phyloP scores from a whole-genome alignment of 2,329 filamentous ascomycete species.

The Pseudocercospora macadamiae region DNA sequence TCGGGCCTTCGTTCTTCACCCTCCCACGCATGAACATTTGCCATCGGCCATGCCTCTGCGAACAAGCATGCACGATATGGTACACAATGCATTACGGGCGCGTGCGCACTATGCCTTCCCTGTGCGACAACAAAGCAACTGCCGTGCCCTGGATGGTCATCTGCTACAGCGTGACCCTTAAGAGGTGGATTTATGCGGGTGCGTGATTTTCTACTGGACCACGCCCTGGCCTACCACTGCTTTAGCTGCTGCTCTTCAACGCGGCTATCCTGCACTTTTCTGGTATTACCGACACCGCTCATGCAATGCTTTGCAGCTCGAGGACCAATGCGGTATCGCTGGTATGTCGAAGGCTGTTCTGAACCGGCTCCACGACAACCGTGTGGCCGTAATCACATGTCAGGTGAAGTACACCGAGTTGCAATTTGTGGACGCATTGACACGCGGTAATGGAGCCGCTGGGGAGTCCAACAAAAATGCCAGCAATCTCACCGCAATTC shows the following conservation, averaged over 20 bases:
- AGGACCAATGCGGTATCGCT: background rate
- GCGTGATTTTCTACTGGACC: slow-evolving; percentile 1
- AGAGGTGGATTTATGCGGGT: background rate
- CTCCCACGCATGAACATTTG: background rate
- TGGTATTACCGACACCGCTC: background rate
- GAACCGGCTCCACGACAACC: background rate
- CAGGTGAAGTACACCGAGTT: background rate
- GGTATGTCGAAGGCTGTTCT: background rate
- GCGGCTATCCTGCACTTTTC: background rate
- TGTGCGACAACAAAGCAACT: background rate
- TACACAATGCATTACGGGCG: background rate
- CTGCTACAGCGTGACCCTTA: background rate
- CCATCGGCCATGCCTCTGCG: background rate
- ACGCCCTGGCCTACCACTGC: background rate
- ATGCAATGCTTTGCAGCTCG: background rate
- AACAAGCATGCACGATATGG: too few species aligned
- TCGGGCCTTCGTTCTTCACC: background rate
- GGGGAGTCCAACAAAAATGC: background rate
- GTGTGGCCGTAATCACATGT: background rate
- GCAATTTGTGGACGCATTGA: background rate
- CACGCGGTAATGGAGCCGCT: background rate
- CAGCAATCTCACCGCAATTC: background rate
- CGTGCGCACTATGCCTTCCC: background rate
- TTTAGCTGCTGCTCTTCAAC: background rate
- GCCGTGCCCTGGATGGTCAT: background rate